These are phyloP conservation scores for Fusarium sp. DNA, from an alignment of 2,329 filamentous ascomycete genomes.

Conservation along the genomic window DNA sequence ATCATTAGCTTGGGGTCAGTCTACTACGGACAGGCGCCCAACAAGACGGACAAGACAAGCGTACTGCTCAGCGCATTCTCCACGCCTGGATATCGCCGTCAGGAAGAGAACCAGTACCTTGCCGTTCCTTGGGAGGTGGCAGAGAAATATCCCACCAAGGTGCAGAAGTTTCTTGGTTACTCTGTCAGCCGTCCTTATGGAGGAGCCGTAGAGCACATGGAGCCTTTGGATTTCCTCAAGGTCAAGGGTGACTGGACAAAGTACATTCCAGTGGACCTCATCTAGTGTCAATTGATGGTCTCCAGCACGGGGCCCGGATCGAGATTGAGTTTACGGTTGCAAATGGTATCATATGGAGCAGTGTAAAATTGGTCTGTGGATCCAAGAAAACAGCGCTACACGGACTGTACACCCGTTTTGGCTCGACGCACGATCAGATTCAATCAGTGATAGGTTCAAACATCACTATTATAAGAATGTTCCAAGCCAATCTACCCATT, in stretches of 20 bases:
- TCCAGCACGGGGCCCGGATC: background rate
- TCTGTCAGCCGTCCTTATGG: constrained; percentile 16
- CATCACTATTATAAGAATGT: too few species aligned
- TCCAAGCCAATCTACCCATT: too few species aligned
- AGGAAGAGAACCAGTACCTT: constrained; percentile 17
- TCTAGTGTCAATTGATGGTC: background rate
- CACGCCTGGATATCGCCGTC: constrained; percentile 2
- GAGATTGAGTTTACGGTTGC: background rate
- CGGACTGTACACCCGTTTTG: too few species aligned
- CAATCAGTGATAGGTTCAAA: too few species aligned
- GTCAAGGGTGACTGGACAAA: constrained; percentile 17
- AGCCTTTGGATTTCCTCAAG: constrained; percentile 4
- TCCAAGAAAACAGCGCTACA: too few species aligned
- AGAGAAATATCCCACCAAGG: background rate
- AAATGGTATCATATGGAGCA: too few species aligned
- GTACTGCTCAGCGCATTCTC: constrained; percentile 1
- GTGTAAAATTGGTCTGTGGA: too few species aligned
- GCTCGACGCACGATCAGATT: too few species aligned
- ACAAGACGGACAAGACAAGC: background rate
- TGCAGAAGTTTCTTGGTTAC: background rate
- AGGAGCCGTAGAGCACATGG: constrained; percentile 16
- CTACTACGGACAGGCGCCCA: constrained; percentile 3
- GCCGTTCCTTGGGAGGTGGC: constrained; percentile 3
- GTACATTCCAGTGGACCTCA: constrained; percentile 8
- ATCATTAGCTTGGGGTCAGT: background rate